phyloP scores from a whole-genome alignment of 1,139 yeast species.

The Zygoascus sp. region DNA sequence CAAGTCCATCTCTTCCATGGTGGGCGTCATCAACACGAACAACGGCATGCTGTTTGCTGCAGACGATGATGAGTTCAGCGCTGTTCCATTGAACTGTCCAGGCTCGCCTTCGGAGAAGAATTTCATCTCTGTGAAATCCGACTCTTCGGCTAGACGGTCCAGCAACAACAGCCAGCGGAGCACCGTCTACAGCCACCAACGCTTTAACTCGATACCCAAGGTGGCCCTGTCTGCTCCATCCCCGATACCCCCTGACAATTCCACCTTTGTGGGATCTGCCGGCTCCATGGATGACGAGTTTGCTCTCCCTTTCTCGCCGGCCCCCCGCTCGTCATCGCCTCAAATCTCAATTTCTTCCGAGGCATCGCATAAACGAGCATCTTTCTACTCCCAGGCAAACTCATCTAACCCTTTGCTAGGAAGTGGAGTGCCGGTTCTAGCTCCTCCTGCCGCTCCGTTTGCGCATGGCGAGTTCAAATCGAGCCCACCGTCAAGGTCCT shows the following conservation, averaged over 20 bases:
- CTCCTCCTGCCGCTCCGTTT: conserved; percentile 12
- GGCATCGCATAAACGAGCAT: conserved; percentile 1
- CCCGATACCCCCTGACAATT: not conserved
- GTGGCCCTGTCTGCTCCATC: not conserved
- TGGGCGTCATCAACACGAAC: conserved; percentile 7
- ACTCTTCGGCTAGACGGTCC: not conserved
- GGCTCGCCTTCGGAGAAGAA: conserved; percentile 6
- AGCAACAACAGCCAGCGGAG: conserved; percentile 1
- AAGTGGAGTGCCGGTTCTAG: conserved; percentile 9
- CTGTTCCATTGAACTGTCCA: not conserved
- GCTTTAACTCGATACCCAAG: conserved; percentile 10
- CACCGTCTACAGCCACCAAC: conserved; percentile 7
- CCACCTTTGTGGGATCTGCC: not conserved
- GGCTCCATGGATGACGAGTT: not conserved
- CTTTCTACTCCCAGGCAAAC: conserved; percentile 3
- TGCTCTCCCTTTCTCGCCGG: not conserved
- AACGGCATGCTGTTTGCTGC: conserved; percentile 6
- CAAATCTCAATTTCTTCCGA: conserved; percentile 6
- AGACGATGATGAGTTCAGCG: conserved; percentile 2
- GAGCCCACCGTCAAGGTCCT: conserved; percentile 7
- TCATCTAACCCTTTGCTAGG: conserved; percentile 1
- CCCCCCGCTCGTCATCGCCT: conserved; percentile 1
- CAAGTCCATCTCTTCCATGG: conserved; percentile 8
- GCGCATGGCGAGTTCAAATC: not conserved
- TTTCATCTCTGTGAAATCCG: not conserved